Percentiles rank a stretch among this genome's conserved stretches.
These are phyloP conservation scores for Pigoraptor vietnamica DNA, from an alignment of 78 protist genomes.

Conservation along the genomic window DNA sequence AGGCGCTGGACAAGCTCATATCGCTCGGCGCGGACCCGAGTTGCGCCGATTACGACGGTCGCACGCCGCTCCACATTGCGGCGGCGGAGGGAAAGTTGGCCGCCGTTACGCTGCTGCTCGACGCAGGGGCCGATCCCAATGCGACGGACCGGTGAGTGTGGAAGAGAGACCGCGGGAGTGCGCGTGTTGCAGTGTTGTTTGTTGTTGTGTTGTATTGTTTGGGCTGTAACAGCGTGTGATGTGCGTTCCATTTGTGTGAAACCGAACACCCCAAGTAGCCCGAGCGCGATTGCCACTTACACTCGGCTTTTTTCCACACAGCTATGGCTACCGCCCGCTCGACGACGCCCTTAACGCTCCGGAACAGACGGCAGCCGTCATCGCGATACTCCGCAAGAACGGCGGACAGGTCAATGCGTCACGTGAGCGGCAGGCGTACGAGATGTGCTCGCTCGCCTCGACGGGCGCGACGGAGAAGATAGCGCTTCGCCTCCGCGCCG, in stretches of 20 bases:
- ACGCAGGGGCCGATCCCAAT: background rate
- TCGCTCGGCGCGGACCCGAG: background rate
- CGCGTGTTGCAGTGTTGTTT: no score
- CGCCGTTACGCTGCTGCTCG: background rate
- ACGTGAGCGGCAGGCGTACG: background rate
- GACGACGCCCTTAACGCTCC: background rate
- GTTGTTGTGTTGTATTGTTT: no score
- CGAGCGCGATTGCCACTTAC: no score
- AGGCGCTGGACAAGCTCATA: background rate
- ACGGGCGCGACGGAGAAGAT: background rate
- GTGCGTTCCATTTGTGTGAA: no score
- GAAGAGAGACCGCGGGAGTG: no score
- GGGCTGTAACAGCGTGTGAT: no score
- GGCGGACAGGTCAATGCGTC: background rate
- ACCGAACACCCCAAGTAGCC: no score
- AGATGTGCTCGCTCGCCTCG: background rate
- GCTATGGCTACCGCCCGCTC: background rate
- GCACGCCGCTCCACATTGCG: background rate
- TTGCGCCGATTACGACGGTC: background rate
- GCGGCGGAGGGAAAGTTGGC: background rate
- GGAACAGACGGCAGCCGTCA: background rate
- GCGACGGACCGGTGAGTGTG: background rate
- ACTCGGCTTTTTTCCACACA: no score
- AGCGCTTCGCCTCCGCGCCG: background rate
- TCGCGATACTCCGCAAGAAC: background rate